Evolutionary conservation across 305 asterid genomes (phyloP), one percentile per base, ranked within the genome.

Genomic region (Plantago rigida): DNA sequence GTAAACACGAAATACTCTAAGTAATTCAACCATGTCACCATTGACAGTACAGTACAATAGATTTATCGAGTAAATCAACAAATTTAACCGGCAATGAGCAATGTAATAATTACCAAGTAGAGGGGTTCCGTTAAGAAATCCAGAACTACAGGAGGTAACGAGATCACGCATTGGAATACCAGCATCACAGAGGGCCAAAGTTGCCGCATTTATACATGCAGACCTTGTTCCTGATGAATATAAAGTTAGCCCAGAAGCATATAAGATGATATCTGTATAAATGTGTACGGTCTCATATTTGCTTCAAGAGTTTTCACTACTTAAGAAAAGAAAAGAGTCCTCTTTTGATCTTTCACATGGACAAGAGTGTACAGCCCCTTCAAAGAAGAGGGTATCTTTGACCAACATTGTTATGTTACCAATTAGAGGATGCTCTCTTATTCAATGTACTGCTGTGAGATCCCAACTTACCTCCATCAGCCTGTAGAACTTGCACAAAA

Each of bases 201-300:
- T 86, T 52, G 97, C 97, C 54, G 97, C 97, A 81, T 92, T 92
- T 75, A 92, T 92, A 81, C 97, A 92, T 4, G 99, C 97, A 17
- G 99, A 88, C 83, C 99, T 84, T 67, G 96, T 88, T 53, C 99
- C 98, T 89, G 78, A 45, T 73, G 51, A 47, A 71, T 62, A 56
- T 15, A 31, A 62, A 19, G 66, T 60, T 29, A 51, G 2, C 9
- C 10, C 44, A 6, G 6, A 36, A 1, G 44, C 44, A 36, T 36
- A 8, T 8, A 36, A 7, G 6, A 36, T 8, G 7, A 31, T 36
- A 31, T 31, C 5, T 31, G 5, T 31, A 31, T 31, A 31, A 31
- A 31, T 31, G 39, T 4, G 7, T 31, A 31, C 39, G 0, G 0
- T 1, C 39, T 31, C 5, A 5, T 6, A 36, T 36, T 36, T 5